A percentile compares a stretch with the other conserved stretches of the same genome.
These are phyloP conservation scores for Melocanna baccifera DNA, from an alignment of 176 grass and related monocot species.

Conservation along the genomic window DNA sequence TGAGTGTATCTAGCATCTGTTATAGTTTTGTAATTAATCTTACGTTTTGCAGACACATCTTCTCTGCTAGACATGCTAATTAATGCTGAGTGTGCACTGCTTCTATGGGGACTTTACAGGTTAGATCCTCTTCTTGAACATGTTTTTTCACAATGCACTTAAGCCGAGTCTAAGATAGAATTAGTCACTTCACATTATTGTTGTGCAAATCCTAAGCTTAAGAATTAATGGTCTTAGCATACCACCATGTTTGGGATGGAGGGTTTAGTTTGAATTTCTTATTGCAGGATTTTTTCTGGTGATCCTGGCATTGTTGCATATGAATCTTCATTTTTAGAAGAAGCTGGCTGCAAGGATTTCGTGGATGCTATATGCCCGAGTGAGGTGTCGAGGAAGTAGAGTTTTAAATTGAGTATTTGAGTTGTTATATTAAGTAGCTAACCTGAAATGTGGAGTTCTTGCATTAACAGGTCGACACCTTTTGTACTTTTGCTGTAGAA, in stretches of 20 bases:
- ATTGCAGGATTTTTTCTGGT: constrained; percentile 87
- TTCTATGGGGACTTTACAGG: constrained; percentile 95
- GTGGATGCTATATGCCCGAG: constrained; percentile 44
- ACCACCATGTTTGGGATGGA: neutral
- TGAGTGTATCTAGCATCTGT: constrained; percentile 2
- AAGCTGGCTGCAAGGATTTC: constrained; percentile 69
- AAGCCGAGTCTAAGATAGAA: constrained; percentile 12
- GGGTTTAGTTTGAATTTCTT: constrained; percentile 12
- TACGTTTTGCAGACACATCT: constrained; percentile 64
- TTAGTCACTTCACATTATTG: constrained; percentile 13
- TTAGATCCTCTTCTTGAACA: constrained; percentile 26
- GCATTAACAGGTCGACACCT: constrained; percentile 22
- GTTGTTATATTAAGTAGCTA: constrained; percentile 19
- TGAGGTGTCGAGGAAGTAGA: constrained; percentile 53
- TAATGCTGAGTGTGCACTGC: constrained; percentile 83
- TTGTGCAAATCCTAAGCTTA: neutral
- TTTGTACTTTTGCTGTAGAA: constrained; percentile 46
- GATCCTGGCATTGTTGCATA: constrained; percentile 75
- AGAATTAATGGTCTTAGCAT: constrained; percentile 2
- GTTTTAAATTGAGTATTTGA: constrained; percentile 29
- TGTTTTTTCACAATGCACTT: constrained; percentile 17
- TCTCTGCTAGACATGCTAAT: constrained; percentile 82
- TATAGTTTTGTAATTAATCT: constrained; percentile 21
- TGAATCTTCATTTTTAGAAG: constrained; percentile 62
- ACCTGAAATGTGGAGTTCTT: constrained; percentile 5